phyloP scores from a whole-genome alignment of 768 basidiomycete genomes.

The Paxillus involutus region DNA sequence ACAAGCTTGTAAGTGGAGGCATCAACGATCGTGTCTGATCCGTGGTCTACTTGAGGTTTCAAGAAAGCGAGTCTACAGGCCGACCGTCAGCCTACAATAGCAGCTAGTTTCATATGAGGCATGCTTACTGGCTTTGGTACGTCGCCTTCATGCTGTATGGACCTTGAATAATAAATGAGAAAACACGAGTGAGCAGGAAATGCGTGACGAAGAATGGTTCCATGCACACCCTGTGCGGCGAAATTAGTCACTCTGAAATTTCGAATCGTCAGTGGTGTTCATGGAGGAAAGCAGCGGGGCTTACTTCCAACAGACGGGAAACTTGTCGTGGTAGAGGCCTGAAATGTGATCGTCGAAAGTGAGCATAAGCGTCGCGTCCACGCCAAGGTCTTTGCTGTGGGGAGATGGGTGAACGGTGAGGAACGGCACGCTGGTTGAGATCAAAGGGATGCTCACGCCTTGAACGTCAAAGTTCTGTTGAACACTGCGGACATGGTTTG shows the following conservation, averaged over 20 bases:
- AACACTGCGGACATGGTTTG: not conserved
- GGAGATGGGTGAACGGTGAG: not conserved
- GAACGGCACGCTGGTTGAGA: not conserved
- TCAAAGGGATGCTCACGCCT: not conserved
- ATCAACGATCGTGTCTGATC: not conserved
- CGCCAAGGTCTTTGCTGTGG: not conserved
- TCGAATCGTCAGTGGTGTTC: not conserved
- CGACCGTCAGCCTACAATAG: too few species aligned
- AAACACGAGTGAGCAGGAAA: not conserved
- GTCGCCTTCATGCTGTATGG: not conserved
- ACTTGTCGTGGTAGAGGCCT: not conserved
- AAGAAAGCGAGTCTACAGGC: not conserved
- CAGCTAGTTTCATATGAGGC: too few species aligned
- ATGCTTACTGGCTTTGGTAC: not conserved
- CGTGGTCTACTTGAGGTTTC: not conserved
- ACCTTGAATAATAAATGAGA: not conserved
- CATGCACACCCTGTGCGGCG: too few species aligned
- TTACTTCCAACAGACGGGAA: not conserved
- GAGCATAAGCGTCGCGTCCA: not conserved
- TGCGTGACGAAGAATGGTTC: too few species aligned
- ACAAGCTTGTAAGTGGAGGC: not conserved
- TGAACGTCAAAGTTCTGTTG: not conserved
- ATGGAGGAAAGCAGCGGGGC: not conserved
- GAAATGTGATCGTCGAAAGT: not conserved
- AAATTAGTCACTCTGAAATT: not conserved